Base-by-base conservation (phyloP, 768 basidiomycete species). In the Leccinum ochraceum region DNA sequence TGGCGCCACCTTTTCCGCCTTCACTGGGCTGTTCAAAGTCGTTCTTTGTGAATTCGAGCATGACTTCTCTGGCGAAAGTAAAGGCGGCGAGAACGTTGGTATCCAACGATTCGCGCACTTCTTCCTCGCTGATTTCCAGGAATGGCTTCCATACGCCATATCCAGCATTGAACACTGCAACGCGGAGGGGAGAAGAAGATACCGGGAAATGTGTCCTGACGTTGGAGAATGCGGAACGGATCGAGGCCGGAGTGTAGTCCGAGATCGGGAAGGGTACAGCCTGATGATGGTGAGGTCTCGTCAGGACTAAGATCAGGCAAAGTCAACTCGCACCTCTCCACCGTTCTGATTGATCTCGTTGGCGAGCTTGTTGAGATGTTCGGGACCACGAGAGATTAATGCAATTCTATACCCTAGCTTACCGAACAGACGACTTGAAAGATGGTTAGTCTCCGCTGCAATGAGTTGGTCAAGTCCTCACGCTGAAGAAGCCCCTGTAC, bases 331-430 rank as follows among this genome's bases (percentile, higher is more conserved):
- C 30, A 86, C 88, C 63, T 86, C 79, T 54, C 87, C 88, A n/a
- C 87, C 87, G 9, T 75, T 66, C 11, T 73, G 62, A 54, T 80
- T 86, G 49, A 91, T 80, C 59, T 86, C 83, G 16, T 78, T 71
- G 11, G 86, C 81, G 6, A 88, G 72, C 28, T 74, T 76, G 51
- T 81, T 74, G n/a, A 89, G 77, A 22, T 80, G 68, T 17, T 82
- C 81, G 3, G 77, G 67, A 14, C 84, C 82, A 52, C 88, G 79
- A 13, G 88, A 86, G 39, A 90, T 77, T 49, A 91, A 74, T 1
- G 88, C 89, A 34, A 90, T 80, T 48, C 78, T 82, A 67, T 89
- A 90, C 0, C 88, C 88, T 32, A 81, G 74, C 66, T 83, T 83
- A 6, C 84, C 79, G 61, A 88, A 87, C 16, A 83, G 63, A 32